Base-by-base conservation (phyloP, 768 basidiomycete species). In the Neoboletus magnificus region DNA sequence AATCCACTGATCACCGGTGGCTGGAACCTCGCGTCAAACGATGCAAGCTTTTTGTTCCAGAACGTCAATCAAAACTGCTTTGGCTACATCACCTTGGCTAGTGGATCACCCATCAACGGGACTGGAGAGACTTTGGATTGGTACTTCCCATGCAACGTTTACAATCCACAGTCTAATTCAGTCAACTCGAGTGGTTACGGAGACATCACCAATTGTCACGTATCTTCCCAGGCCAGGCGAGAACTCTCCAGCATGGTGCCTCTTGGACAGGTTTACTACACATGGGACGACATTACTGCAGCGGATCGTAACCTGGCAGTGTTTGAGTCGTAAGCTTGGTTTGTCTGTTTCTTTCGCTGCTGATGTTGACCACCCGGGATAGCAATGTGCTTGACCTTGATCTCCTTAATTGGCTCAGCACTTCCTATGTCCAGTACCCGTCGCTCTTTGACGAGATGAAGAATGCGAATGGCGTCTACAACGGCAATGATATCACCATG, bases 61-160 rank as follows among this genome's bases (percentile, higher is more conserved):
- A 92, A 84, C 44, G 85, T 87, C 63, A 94, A 94, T 72, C 76
- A 89, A 65, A 82, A 89, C 55, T 99, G 97, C 68, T 73, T 83
- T 23, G 83, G 82, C 10, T 64, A 93, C 67, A 87, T 99, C 64
- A 87, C 82, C 5, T 83, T 85, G 60, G 82, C 90, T 7, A 61
- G 77, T 29, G 84, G 81, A 43, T 89, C 89, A 8, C 81, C 79
- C 52, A 96, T 98, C 64, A 77, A 83, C 4, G 82, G 83, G 33
- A 79, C 68, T 8, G 83, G 84, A 33, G 73, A 76, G 48, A 67
- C 76, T 45, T 71, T 93, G 64, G 89, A 91, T 58, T 98, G 95
- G 95, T 98, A 98, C 71, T 97, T 98, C 74, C 97, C 97, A 1
- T 99, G 97, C 79, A 98, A 99, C 66, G 73, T 96, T 42, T 88